These are phyloP conservation scores for Colletotrichum orchidophilum DNA, from an alignment of 2,329 filamentous ascomycete genomes.

Conservation along the genomic window DNA sequence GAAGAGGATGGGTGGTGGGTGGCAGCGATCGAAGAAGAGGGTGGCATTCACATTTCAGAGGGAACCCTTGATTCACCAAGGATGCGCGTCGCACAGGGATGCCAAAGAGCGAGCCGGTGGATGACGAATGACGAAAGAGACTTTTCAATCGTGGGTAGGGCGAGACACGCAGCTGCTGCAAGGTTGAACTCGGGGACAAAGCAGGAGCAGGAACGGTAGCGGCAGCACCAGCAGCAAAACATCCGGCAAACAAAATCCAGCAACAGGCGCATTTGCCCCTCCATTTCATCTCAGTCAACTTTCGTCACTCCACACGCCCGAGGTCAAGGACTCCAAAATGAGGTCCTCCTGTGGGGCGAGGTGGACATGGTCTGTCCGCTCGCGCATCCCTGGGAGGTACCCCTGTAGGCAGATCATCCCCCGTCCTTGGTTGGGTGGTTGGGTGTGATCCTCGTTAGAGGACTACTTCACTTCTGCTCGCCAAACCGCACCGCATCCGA, in stretches of 20 bases:
- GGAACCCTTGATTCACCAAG: constrained; percentile 11
- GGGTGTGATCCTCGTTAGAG: neutral
- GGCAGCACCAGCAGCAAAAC: neutral
- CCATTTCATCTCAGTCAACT: neutral
- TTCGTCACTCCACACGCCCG: constrained; percentile 12
- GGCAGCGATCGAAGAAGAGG: constrained; percentile 14
- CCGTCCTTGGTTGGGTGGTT: constrained; percentile 1
- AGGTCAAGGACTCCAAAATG: constrained; percentile 28
- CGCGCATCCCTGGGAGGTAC: constrained; percentile 1
- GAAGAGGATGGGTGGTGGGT: constrained; percentile 12
- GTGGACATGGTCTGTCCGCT: constrained; percentile 19
- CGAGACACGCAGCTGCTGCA: constrained; percentile 20
- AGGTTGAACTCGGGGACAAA: constrained; percentile 8
- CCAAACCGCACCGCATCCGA: constrained; percentile 7
- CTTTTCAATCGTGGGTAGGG: constrained; percentile 28
- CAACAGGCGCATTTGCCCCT: constrained; percentile 3
- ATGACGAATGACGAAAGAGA: constrained; percentile 33
- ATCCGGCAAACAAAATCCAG: neutral
- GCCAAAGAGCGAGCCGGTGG: constrained; percentile 1
- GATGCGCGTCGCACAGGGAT: constrained; percentile 15
- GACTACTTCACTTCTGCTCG: neutral
- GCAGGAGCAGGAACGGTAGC: constrained; percentile 8
- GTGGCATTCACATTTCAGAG: constrained; percentile 17
- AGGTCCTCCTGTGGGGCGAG: constrained; percentile 30
- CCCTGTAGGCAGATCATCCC: constrained; percentile 22